Evolutionary conservation across 768 basidiomycete species (phyloP), one percentile per base, ranked within the genome.

Genomic region (Boletellus emodensis): DNA sequence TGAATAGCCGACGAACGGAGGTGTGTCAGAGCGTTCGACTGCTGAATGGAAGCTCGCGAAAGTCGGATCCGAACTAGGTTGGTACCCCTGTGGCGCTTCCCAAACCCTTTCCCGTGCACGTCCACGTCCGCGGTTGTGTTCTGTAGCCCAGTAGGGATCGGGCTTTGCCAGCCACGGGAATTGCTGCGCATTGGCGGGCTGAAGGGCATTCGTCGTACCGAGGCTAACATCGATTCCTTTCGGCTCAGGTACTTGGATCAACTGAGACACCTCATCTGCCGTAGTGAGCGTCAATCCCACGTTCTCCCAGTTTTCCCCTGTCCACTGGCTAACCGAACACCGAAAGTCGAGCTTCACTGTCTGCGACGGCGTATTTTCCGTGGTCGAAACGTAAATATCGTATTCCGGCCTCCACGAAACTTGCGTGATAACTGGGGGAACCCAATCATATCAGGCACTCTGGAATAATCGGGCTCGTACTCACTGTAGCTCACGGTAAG

Each of bases 281-380:
- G 69, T 67, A 3, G 59, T 65, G 13, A 70, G 52, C 17, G 38
- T 40, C 39, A 71, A 48, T 24, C 53, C 44, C 10, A 64, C 53
- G 32, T 61, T 54, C 3, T 56, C 59, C 69, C 69, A 71, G 37
- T 61, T 40, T 49, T 71, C 69, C 4, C 66, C 64, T 0, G 69
- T 68, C 30, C 44, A 46, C 32, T 70, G 70, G 2, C 40, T 53
- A 20, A 70, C 60, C 28, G 46, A 46, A 12, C 69, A 67, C 10
- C 64, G 61, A 46, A 67, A 67, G 48, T 67, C 51, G 15, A 70
- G 55, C 26, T 5, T 40, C 35, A 58, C 54, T 2, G 49, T 53
- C 12, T 54, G 36, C 3, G 59, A 53, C 5, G 63, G 64, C 3
- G 30, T 39, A 30, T 49, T 37, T 35, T 41, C 54, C 10, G 17